Percentiles rank a stretch among this genome's conserved stretches.
phyloP scores from a whole-genome alignment of 2,329 filamentous ascomycete genomes.

The Colletotrichum theobromicola region DNA sequence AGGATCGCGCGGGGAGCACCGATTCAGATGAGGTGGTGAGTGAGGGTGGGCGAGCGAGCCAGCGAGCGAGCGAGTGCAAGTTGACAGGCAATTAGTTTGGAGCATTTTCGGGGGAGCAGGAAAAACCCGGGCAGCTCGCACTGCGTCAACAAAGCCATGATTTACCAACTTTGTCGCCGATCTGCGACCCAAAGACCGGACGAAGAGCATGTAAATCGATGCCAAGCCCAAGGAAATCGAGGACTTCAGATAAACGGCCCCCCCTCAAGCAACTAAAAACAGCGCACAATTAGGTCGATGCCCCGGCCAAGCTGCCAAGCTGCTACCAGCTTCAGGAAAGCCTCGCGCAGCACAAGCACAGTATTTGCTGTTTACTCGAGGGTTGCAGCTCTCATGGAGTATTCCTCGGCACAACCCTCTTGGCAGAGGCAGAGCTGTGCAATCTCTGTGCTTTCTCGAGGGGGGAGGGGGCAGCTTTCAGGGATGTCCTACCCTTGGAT shows the following conservation, averaged over 20 bases:
- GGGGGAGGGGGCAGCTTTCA: too few relatives aligned
- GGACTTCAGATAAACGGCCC: slow-evolving; percentile 1
- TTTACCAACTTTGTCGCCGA: neutral
- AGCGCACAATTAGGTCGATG: neutral
- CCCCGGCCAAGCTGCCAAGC: slow-evolving; percentile 3
- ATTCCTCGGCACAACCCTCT: neutral
- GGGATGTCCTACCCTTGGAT: neutral
- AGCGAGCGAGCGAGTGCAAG: neutral
- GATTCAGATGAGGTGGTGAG: neutral
- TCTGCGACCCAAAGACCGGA: neutral
- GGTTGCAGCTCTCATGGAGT: neutral
- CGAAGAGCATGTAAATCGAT: neutral
- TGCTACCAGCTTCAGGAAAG: neutral
- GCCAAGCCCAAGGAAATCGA: neutral
- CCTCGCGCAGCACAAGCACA: neutral
- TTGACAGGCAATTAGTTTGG: neutral
- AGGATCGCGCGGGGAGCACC: neutral
- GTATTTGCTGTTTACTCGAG: neutral
- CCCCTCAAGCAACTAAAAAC: neutral
- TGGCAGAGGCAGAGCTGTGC: neutral
- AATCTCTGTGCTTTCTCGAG: neutral
- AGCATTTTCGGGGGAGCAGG: neutral
- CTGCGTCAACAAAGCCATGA: neutral
- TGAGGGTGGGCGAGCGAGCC: neutral
- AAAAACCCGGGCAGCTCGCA: neutral